phyloP scores from a whole-genome alignment of 352 stramenopile genomes.

The Phytophthora fragariae region DNA sequence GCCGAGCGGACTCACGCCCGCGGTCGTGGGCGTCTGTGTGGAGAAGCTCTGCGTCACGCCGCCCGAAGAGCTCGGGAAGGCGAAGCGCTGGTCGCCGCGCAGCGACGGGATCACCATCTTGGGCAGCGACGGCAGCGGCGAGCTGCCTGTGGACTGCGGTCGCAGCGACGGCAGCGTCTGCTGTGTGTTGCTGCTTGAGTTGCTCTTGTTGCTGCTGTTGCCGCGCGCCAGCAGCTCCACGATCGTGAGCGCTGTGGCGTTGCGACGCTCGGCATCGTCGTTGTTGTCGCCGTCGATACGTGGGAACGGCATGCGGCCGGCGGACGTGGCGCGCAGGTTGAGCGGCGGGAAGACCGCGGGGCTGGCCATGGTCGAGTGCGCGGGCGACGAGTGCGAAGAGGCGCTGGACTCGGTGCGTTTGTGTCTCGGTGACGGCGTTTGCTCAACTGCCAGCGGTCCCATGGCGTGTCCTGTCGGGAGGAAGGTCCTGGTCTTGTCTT shows the following conservation, averaged over 20 bases:
- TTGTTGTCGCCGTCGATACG: constrained; percentile 23
- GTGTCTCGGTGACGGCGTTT: constrained; percentile 27
- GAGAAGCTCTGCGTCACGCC: constrained; percentile 6
- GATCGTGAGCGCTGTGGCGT: constrained; percentile 51
- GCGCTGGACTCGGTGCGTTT: constrained; percentile 7
- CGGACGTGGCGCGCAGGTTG: constrained; percentile 29
- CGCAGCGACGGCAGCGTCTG: constrained; percentile 34
- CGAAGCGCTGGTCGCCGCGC: constrained; percentile 26
- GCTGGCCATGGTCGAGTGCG: constrained; percentile 19
- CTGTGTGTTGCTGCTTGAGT: constrained; percentile 6
- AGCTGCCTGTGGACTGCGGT: constrained; percentile 19
- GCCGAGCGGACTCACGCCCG: constrained; percentile 15
- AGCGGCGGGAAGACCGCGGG: constrained; percentile 39
- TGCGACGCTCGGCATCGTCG: constrained; percentile 46
- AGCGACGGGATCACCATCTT: constrained; percentile 48
- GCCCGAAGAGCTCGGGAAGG: constrained; percentile 27
- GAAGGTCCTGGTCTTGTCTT: constrained; percentile 7
- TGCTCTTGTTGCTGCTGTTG: constrained; percentile 1
- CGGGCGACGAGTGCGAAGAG: constrained; percentile 11
- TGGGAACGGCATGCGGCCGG: constrained; percentile 23
- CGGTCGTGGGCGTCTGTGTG: constrained; percentile 17
- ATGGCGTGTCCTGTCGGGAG: constrained; percentile 6
- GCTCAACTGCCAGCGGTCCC: constrained; percentile 37
- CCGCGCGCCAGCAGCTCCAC: constrained; percentile 43
- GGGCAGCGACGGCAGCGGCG: constrained; percentile 42